phyloP scores from a whole-genome alignment of 306 rosid species.

The Dicorynia guianensis region DNA sequence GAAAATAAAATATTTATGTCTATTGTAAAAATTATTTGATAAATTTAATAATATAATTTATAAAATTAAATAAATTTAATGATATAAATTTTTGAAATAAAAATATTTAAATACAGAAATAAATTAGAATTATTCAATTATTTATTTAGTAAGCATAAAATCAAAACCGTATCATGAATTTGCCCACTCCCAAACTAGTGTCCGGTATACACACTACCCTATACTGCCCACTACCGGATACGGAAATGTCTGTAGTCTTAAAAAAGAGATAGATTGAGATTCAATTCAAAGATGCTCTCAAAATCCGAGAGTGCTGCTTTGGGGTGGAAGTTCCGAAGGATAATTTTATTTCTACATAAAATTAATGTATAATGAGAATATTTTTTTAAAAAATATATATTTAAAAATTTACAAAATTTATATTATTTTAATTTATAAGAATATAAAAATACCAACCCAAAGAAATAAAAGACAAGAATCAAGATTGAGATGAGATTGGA shows the following conservation, averaged over 20 bases:
- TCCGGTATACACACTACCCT: conserved; percentile 23
- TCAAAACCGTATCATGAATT: conserved; percentile 23
- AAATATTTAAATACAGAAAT: no score
- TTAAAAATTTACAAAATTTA: no score
- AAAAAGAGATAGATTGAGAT: conserved; percentile 19
- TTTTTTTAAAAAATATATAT: no score
- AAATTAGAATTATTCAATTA: neutral
- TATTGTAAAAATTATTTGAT: no score
- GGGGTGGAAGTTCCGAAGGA: conserved; percentile 37
- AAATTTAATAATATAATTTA: no score
- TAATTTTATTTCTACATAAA: no score
- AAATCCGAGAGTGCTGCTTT: conserved; percentile 45
- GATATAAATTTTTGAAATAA: no score
- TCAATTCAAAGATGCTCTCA: conserved; percentile 45
- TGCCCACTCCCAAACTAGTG: neutral
- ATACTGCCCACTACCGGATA: conserved; percentile 10
- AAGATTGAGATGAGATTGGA: conserved; percentile 25
- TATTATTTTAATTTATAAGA: no score
- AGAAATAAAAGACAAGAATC: conserved; percentile 24
- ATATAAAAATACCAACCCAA: conserved; percentile 26
- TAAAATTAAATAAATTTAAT: no score
- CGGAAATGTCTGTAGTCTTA: neutral
- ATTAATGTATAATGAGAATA: no score
- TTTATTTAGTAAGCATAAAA: conserved; percentile 17
- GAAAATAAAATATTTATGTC: no score